phyloP scores from a whole-genome alignment of 305 asterid genomes.

The Fraxinus platypoda region DNA sequence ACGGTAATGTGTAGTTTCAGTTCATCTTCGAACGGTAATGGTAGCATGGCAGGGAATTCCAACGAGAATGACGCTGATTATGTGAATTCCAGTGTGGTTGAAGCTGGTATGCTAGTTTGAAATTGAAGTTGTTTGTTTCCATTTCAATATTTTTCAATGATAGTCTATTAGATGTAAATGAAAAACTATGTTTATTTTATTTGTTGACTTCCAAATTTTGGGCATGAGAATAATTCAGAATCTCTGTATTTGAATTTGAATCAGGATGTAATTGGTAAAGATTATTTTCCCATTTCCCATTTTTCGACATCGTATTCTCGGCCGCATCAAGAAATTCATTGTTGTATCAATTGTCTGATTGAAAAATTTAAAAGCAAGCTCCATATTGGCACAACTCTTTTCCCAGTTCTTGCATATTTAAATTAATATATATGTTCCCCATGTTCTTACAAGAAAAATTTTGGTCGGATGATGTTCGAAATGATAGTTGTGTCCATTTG shows the following conservation, averaged over 20 bases:
- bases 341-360: neutral
- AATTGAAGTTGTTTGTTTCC: neutral
- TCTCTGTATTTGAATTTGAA: neutral
- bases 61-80: slow-evolving; percentile 58
- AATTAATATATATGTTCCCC: neutral
- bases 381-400: neutral
- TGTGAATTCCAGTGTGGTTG: slow-evolving; percentile 67
- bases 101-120: slow-evolving; percentile 53
- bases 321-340: neutral
- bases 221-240: neutral
- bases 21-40: slow-evolving; percentile 72
- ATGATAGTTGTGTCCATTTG: neutral
- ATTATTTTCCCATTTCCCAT: neutral
- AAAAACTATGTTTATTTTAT: neutral
- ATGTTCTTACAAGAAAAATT: neutral
- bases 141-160: neutral
- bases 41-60: slow-evolving; percentile 59
- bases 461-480: neutral
- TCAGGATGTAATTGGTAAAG: neutral
- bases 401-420: neutral
- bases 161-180: neutral
- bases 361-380: neutral
- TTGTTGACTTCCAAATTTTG: neutral
- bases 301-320: neutral
- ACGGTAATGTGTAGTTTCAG: slow-evolving; percentile 50